phyloP scores from a whole-genome alignment of 768 basidiomycete genomes.

The Leucosporidium creatinivorum region DNA sequence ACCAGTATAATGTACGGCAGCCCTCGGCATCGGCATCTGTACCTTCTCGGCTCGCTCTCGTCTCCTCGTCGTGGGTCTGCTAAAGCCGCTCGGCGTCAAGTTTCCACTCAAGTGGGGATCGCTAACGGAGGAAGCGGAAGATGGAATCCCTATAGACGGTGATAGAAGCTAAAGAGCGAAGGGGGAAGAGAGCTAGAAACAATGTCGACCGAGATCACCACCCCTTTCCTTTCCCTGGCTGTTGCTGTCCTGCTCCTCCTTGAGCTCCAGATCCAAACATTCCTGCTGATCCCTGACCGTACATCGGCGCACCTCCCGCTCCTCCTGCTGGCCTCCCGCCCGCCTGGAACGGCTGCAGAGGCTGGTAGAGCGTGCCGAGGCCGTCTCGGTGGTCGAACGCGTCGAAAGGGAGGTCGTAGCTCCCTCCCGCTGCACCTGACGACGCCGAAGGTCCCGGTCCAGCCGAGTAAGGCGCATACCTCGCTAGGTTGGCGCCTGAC shows the following conservation, averaged over 20 bases:
- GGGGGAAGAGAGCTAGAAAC: background rate
- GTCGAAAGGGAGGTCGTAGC: constrained; percentile 40
- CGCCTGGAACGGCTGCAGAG: background rate
- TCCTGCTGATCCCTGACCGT: background rate
- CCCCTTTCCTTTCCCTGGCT: too few species aligned
- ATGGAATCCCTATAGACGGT: too few species aligned
- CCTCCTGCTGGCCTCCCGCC: background rate
- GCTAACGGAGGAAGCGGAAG: background rate
- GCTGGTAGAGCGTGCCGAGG: constrained; percentile 29
- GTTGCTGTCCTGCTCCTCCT: too few species aligned
- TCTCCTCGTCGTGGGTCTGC: background rate
- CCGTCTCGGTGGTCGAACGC: constrained; percentile 38
- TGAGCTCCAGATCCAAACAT: background rate
- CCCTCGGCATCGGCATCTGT: background rate
- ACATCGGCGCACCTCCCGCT: background rate
- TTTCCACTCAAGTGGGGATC: background rate
- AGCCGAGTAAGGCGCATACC: constrained; percentile 55
- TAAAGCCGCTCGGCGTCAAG: background rate
- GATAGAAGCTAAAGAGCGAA: too few species aligned
- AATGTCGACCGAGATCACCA: background rate
- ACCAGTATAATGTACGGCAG: background rate
- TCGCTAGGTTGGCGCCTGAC: constrained; percentile 50
- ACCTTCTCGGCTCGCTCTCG: background rate
- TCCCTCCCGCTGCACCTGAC: constrained; percentile 41
- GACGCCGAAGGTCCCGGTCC: constrained; percentile 47